Percentiles rank a stretch among this genome's conserved stretches.
Evolutionary conservation across 2,329 filamentous ascomycete species (phyloP).

Genomic region (Fusarium xyrophilum): DNA sequence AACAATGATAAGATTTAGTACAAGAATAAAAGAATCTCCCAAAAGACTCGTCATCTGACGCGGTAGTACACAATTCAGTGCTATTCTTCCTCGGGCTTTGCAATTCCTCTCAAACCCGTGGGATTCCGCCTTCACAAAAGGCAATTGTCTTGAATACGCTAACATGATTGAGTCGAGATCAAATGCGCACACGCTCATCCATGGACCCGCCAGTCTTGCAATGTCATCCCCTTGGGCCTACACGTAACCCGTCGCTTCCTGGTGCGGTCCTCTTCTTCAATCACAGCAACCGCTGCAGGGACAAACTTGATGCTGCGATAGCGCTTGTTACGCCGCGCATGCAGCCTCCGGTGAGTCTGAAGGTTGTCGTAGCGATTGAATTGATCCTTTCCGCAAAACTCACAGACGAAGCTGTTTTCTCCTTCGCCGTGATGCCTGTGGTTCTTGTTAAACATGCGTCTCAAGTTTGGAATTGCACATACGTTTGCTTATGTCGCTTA

Average conservation of each 20-base stretch:
- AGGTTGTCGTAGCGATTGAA: conserved; percentile 52
- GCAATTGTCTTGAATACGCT: rapidly evolving
- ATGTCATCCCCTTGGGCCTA: conserved; percentile 37
- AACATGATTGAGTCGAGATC: not conserved
- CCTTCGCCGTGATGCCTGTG: conserved; percentile 47
- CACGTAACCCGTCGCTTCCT: conserved; percentile 46
- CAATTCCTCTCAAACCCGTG: not conserved
- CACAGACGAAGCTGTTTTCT: conserved; percentile 48
- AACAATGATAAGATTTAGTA: too few relatives aligned
- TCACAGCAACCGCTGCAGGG: conserved; percentile 47
- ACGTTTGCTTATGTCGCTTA: conserved; percentile 62
- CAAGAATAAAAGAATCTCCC: not conserved
- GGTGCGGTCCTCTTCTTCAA: conserved; percentile 48
- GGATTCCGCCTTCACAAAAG: too few relatives aligned
- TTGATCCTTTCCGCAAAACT: conserved; percentile 52
- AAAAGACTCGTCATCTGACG: not conserved
- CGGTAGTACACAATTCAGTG: not conserved
- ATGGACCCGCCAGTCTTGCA: not conserved
- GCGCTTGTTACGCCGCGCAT: conserved; percentile 48
- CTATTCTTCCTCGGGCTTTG: not conserved
- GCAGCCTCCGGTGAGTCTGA: conserved; percentile 51
- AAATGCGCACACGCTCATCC: not conserved
- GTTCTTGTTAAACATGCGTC: not conserved
- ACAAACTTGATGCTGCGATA: conserved; percentile 50
- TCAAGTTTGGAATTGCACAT: too few relatives aligned